phyloP scores from a whole-genome alignment of 2,329 filamentous ascomycete species.

The Aspergillus awamori region DNA sequence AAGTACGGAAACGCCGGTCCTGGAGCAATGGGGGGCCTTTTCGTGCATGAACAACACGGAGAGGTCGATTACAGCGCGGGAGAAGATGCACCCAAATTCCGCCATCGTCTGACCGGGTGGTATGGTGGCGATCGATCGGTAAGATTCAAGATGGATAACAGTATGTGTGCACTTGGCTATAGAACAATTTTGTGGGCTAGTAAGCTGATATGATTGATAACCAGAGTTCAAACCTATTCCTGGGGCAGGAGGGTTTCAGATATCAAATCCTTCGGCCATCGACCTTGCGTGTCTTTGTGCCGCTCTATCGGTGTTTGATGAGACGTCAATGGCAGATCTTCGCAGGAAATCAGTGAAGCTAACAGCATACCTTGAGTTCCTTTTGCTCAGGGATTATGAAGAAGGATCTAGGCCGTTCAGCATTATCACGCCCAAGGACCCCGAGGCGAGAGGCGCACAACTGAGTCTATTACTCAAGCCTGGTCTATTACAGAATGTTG shows the following conservation, averaged over 20 bases:
- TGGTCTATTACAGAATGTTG: constrained; percentile 71
- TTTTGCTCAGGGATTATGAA: constrained; percentile 53
- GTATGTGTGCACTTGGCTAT: constrained; percentile 24
- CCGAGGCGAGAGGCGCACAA: constrained; percentile 71
- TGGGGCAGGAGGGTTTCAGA: constrained; percentile 77
- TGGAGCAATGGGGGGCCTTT: constrained; percentile 75
- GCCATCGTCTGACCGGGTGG: constrained; percentile 75
- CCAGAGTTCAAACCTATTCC: constrained; percentile 70
- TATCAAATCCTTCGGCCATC: constrained; percentile 77
- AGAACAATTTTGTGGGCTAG: constrained; percentile 3
- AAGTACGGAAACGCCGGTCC: constrained; percentile 89
- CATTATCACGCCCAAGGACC: constrained; percentile 70
- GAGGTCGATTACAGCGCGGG: constrained; percentile 43
- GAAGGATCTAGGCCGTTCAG: constrained; percentile 51
- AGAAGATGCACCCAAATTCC: constrained; percentile 55
- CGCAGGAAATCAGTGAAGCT: constrained; percentile 70
- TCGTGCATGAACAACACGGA: constrained; percentile 75
- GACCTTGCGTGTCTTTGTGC: constrained; percentile 73
- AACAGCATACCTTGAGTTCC: constrained; percentile 73
- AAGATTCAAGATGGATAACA: constrained; percentile 80
- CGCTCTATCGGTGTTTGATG: constrained; percentile 71
- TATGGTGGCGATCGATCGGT: constrained; percentile 77
- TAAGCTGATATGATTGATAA: constrained; percentile 4
- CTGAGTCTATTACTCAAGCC: constrained; percentile 72
- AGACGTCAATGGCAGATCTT: constrained; percentile 68